Evolutionary conservation across 2,329 filamentous ascomycete species (phyloP).

Genomic region (Paecilomyces fulvus): DNA sequence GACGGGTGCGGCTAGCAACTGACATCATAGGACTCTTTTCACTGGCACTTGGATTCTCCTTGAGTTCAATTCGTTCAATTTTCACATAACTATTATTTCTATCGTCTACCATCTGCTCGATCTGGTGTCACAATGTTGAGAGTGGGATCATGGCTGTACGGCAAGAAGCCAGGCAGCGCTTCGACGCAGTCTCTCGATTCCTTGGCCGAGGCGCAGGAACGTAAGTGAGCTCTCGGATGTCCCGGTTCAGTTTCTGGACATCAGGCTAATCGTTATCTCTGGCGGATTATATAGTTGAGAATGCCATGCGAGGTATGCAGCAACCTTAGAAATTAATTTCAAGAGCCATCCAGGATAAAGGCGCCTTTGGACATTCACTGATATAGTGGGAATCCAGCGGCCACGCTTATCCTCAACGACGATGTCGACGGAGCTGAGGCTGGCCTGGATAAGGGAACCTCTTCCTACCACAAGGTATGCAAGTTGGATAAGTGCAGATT

Average conservation of each 20-base stretch:
- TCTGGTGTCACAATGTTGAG: conserved; percentile 24
- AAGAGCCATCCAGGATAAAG: not conserved
- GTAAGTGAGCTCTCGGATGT: conserved; percentile 19
- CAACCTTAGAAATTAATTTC: not conserved
- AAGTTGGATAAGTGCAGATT: not conserved
- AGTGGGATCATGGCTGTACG: conserved; percentile 38
- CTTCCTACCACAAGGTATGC: conserved; percentile 71
- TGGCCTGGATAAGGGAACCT: conserved; percentile 61
- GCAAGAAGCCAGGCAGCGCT: conserved; percentile 32
- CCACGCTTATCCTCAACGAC: conserved; percentile 73
- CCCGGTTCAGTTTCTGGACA: not conserved
- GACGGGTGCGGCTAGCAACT: not conserved
- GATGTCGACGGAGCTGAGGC: conserved; percentile 78
- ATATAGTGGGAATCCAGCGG: conserved; percentile 39
- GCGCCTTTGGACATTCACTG: not conserved
- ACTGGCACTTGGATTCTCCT: not conserved
- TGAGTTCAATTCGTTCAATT: not conserved
- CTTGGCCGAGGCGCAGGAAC: conserved; percentile 47
- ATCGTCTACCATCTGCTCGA: not conserved
- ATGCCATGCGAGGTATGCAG: conserved; percentile 38
- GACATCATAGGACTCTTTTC: conserved; percentile 1
- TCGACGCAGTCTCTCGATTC: conserved; percentile 50
- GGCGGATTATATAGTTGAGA: conserved; percentile 21
- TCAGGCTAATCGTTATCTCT: conserved; percentile 12
- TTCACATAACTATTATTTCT: not conserved